These are phyloP conservation scores for Paratinospora sagittata DNA, from an alignment of 164 flowering plant species.

Conservation along the genomic window DNA sequence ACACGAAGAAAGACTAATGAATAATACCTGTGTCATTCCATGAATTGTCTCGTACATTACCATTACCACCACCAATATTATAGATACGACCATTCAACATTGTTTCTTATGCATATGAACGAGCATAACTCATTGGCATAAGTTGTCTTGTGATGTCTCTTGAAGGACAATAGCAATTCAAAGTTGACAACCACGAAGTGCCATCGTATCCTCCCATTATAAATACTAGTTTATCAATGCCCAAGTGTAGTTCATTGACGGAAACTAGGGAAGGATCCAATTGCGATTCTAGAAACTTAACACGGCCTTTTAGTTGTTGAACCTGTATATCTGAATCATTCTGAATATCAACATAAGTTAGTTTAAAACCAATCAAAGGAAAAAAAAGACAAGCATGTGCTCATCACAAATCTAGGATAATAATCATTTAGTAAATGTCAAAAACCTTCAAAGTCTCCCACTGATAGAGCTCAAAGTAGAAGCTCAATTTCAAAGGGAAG, in stretches of 20 bases:
- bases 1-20: conserved; percentile 7
- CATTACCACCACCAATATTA: conserved; percentile 75
- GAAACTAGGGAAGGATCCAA: conserved; percentile 14
- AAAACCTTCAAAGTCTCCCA: neutral
- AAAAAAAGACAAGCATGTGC: neutral
- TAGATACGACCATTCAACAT: conserved; percentile 47
- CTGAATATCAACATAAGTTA: conserved; percentile 26
- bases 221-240: conserved; percentile 36
- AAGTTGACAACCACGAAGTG: conserved; percentile 45
- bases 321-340: conserved; percentile 41
- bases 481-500: too few species aligned
- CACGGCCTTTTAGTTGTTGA: conserved; percentile 33
- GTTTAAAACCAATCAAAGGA: neutral
- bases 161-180: conserved; percentile 55
- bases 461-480: too few species aligned
- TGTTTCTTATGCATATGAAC: conserved; percentile 58
- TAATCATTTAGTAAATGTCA: neutral
- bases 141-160: conserved; percentile 39
- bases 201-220: conserved; percentile 81
- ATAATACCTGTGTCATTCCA: conserved; percentile 85
- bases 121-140: conserved; percentile 52
- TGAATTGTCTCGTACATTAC: neutral
- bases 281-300: conserved; percentile 30
- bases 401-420: neutral
- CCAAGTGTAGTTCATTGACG: conserved; percentile 20